These are phyloP conservation scores for Withania somnifera DNA, from an alignment of 305 asterid species.

Conservation along the genomic window DNA sequence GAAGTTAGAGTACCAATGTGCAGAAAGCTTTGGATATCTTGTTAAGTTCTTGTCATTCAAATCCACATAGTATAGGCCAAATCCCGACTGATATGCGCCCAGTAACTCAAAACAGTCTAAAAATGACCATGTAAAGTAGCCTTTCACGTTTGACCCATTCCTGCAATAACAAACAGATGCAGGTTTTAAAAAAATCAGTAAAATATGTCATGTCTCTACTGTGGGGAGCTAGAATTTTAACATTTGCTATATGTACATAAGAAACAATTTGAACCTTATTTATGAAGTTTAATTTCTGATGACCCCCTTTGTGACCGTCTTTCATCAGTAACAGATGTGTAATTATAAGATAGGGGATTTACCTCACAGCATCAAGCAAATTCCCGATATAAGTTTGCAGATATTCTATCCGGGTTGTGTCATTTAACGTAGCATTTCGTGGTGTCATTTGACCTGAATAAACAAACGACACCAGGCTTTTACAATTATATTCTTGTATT, in stretches of 20 bases:
- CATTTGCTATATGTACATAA: too few species aligned
- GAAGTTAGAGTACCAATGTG: slow-evolving; percentile 16
- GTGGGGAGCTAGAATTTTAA: too few species aligned
- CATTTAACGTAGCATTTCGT: slow-evolving; percentile 29
- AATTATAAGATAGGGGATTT: not conserved
- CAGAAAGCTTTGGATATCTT: slow-evolving; percentile 20
- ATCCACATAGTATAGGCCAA: slow-evolving; percentile 22
- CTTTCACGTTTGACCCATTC: not conserved
- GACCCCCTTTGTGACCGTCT: not conserved
- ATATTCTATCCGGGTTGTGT: slow-evolving; percentile 34
- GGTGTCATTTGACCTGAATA: slow-evolving; percentile 25
- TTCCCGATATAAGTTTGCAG: slow-evolving; percentile 33
- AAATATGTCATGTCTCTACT: not conserved
- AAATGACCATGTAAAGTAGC: slow-evolving; percentile 21
- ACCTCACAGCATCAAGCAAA: slow-evolving; percentile 44
- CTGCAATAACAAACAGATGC: not conserved
- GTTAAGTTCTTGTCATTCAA: slow-evolving; percentile 13
- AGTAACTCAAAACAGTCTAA: slow-evolving; percentile 23
- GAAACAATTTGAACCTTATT: too few species aligned
- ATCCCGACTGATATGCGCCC: slow-evolving; percentile 6
- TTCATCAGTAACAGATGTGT: not conserved
- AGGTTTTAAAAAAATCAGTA: not conserved
- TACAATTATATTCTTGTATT: not conserved
- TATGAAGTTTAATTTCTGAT: not conserved
- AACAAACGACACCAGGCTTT: not conserved